These are phyloP conservation scores for Gymnopilus junonius DNA, from an alignment of 768 basidiomycete genomes.

Conservation along the genomic window DNA sequence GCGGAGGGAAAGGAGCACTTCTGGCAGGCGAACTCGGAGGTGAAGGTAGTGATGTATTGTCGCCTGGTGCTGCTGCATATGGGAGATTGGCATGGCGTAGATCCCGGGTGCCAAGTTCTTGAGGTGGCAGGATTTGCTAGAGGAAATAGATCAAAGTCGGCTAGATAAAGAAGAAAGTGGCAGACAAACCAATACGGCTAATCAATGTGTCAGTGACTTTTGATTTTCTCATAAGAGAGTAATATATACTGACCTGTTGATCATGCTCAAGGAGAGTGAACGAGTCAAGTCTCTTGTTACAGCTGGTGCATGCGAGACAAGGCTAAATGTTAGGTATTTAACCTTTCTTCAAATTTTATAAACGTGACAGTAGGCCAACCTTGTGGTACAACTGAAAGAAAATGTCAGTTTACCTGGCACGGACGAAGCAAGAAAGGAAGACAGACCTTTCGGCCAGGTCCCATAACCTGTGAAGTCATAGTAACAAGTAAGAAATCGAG, in stretches of 20 bases:
- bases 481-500: not conserved
- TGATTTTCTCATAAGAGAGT: not conserved
- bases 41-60: conserved; percentile 27
- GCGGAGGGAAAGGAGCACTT: conserved; percentile 7
- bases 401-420: not conserved
- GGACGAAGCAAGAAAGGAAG: conserved; percentile 5
- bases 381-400: conserved; percentile 74
- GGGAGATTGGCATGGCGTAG: conserved; percentile 75
- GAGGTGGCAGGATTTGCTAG: conserved; percentile 84
- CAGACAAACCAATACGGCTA: conserved; percentile 54
- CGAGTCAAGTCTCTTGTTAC: conserved; percentile 81
- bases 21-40: conserved; percentile 25
- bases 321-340: conserved; percentile 46
- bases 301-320: conserved; percentile 78
- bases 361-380: conserved; percentile 35
- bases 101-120: conserved; percentile 77
- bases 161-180: not conserved
- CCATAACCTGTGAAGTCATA: conserved; percentile 62
- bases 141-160: not conserved
- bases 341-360: not conserved
- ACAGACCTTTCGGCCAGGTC: conserved; percentile 85
- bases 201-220: not conserved
- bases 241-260: conserved; percentile 58
- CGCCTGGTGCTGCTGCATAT: conserved; percentile 36
- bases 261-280: conserved; percentile 81